Evolutionary conservation across 2,329 filamentous ascomycete species (phyloP).

Genomic region (Claviceps maximensis): DNA sequence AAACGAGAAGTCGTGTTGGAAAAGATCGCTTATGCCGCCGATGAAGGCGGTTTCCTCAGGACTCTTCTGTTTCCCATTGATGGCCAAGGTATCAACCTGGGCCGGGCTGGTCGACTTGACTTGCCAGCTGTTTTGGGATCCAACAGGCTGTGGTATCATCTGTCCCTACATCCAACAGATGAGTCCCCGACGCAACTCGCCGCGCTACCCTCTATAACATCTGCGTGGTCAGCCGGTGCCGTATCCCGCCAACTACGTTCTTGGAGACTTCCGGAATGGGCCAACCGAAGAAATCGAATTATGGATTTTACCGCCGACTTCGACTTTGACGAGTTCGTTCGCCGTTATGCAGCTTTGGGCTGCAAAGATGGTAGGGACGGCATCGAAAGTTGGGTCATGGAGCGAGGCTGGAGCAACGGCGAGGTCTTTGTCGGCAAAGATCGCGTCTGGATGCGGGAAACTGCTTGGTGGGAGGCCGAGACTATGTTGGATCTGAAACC

Average conservation of each 20-base stretch:
- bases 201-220: constrained; percentile 57
- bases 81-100: constrained; percentile 68
- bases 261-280: constrained; percentile 93
- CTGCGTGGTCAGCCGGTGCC: constrained; percentile 82
- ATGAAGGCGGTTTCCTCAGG: constrained; percentile 71
- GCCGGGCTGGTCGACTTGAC: constrained; percentile 66
- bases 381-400: constrained; percentile 85
- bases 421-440: constrained; percentile 86
- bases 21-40: constrained; percentile 69
- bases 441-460: constrained; percentile 89
- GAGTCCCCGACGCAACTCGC: constrained; percentile 64
- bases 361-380: constrained; percentile 85
- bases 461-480: constrained; percentile 95
- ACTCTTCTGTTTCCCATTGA: constrained; percentile 67
- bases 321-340: constrained; percentile 80
- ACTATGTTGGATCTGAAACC: constrained; percentile 86
- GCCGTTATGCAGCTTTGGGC: constrained; percentile 69
- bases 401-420: constrained; percentile 95
- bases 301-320: constrained; percentile 97
- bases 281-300: constrained; percentile 78
- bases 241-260: constrained; percentile 86
- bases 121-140: constrained; percentile 61
- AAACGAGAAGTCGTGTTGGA: constrained; percentile 74
- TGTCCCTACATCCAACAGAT: constrained; percentile 84
- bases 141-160: constrained; percentile 90